Percentiles rank a stretch among this genome's conserved stretches.
These are phyloP conservation scores for Xerocomellus dryophilus DNA, from an alignment of 768 basidiomycete genomes.

Conservation along the genomic window DNA sequence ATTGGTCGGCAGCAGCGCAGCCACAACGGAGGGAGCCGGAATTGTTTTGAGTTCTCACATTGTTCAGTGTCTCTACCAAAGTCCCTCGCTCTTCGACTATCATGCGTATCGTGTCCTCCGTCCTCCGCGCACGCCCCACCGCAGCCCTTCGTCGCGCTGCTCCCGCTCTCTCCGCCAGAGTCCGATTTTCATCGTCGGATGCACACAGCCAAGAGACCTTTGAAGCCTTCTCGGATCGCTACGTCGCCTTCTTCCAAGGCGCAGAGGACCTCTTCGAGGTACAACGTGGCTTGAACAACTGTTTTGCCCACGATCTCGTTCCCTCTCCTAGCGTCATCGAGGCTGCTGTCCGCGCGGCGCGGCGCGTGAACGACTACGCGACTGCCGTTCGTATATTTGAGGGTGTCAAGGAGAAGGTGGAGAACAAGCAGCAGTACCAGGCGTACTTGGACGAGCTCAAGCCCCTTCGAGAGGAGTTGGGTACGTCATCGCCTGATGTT, in stretches of 20 bases:
- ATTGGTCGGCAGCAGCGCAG: constrained; percentile 5
- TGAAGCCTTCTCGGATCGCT: constrained; percentile 91
- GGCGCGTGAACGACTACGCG: constrained; percentile 94
- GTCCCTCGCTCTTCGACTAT: constrained; percentile 21
- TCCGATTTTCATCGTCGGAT: constrained; percentile 42
- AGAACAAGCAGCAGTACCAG: constrained; percentile 94
- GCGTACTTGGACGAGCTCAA: constrained; percentile 91
- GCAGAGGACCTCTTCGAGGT: constrained; percentile 98
- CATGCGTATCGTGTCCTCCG: constrained; percentile 61
- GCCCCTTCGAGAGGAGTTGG: constrained; percentile 85
- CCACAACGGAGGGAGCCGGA: constrained; percentile 22
- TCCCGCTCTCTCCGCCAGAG: constrained; percentile 39
- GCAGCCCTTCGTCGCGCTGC: constrained; percentile 40
- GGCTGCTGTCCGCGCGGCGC: constrained; percentile 80
- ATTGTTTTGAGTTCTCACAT: constrained; percentile 11
- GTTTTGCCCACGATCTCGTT: constrained; percentile 97
- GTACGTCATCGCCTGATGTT: constrained; percentile 40
- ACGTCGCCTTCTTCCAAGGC: constrained; percentile 88
- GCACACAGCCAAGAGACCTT: constrained; percentile 87
- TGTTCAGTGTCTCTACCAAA: background rate
- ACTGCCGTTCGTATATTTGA: constrained; percentile 96
- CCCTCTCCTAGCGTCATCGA: constrained; percentile 81
- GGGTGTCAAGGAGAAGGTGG: constrained; percentile 95
- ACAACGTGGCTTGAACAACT: constrained; percentile 98
- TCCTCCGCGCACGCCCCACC: constrained; percentile 61